Percentiles rank a stretch among this genome's conserved stretches.
These are phyloP conservation scores for Aspergillus tubingensis DNA, from an alignment of 2,329 filamentous ascomycete genomes.

Conservation along the genomic window DNA sequence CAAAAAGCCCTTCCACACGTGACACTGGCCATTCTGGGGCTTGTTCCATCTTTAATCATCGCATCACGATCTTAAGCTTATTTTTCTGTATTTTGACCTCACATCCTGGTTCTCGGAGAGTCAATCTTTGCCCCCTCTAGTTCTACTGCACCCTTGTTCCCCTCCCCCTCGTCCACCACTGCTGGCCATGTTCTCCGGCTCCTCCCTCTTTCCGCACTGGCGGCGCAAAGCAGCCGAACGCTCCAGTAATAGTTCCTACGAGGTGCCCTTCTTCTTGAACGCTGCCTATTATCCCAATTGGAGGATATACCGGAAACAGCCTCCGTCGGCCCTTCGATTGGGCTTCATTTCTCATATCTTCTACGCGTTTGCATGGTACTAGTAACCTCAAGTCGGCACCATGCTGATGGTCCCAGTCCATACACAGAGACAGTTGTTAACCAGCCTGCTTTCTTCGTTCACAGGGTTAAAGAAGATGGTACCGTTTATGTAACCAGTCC, in stretches of 20 bases:
- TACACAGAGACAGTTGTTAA: constrained; percentile 27
- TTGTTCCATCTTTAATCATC: constrained; percentile 11
- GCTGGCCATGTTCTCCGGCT: constrained; percentile 23
- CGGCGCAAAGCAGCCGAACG: constrained; percentile 27
- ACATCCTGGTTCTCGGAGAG: background rate
- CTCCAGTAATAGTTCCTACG: constrained; percentile 30
- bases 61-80: constrained; percentile 5
- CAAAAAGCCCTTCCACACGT: constrained; percentile 21
- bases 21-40: constrained; percentile 19
- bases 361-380: constrained; percentile 72
- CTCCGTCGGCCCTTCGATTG: constrained; percentile 72
- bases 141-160: background rate
- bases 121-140: background rate
- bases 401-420: constrained; percentile 10
- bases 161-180: background rate
- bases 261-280: constrained; percentile 57
- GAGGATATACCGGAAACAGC: constrained; percentile 70
- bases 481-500: constrained; percentile 65
- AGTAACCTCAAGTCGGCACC: constrained; percentile 14
- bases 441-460: constrained; percentile 23
- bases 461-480: constrained; percentile 68
- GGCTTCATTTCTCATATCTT: constrained; percentile 78
- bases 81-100: background rate
- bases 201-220: constrained; percentile 27
- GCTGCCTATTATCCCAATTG: constrained; percentile 84